Base-by-base conservation (phyloP, 306 rosid species). In the Sicyos edulis region DNA sequence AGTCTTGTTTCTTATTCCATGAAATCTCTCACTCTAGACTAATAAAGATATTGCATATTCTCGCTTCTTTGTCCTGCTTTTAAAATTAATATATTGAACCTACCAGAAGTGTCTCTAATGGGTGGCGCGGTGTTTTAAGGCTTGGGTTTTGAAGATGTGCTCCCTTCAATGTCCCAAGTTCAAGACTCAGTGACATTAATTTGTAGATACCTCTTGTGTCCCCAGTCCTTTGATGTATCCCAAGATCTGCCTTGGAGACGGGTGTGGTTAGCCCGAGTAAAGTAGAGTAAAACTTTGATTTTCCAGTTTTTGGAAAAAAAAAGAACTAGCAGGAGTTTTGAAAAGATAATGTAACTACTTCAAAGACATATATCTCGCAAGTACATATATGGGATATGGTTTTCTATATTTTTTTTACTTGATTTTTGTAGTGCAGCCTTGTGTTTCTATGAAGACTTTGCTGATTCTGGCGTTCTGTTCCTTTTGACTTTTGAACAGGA, bases 401-500 rank as follows among this genome's bases (percentile, higher is more conserved):
- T 40, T 44, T n/a, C 32, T 42, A 17, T 53, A 42, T 42, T 19
- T 65, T 10, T 10, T 44, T 8, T 6, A 42, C 53, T 11, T 65
- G 0, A 12, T n/a, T 20, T 64, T 64, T 64, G 26, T 37, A 61
- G 22, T 34, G 12, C 68, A 37, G 37, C 52, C 1, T 40, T 40
- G 32, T 44, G n/a, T 44, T 65, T 65, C 29, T 65, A 10, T 65
- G 54, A 44, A 6, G 51, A 44, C 2, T 10, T 65, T 44, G 17
- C 71, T 40, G 51, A 65, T 40, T 19, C 53, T 20, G 34, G 34
- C 54, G 13, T 20, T 44, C 32, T 19, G 4, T 44, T 65, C 54
- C 71, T 65, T 44, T 0, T 40, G 71, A 20, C 71, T 42, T 65
- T 6, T 42, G 32, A 44, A 65, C 34, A 65, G 71, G 71, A 65